These are phyloP conservation scores for Hanseniaspora occidentalis DNA, from an alignment of 805 yeast genomes.

Conservation along the genomic window DNA sequence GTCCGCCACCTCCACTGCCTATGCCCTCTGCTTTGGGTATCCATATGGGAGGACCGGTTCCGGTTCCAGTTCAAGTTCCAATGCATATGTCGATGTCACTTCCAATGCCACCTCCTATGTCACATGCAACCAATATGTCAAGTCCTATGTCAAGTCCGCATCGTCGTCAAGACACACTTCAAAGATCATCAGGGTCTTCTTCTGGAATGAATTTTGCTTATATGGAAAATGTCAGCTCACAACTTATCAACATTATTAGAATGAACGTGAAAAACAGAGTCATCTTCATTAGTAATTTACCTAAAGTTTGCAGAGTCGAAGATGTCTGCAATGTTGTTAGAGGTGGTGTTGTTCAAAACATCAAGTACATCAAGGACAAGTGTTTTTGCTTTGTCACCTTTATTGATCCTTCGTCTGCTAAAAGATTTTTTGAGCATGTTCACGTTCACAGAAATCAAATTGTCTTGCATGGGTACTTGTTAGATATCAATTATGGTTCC, in stretches of 20 bases:
- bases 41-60: no score
- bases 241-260: constrained; percentile 13
- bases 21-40: constrained; percentile 25
- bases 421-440: constrained; percentile 49
- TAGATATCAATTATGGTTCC: constrained; percentile 57
- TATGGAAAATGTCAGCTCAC: constrained; percentile 4
- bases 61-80: no score
- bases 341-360: constrained; percentile 60
- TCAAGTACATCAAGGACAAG: constrained; percentile 39
- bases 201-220: constrained; percentile 5
- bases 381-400: constrained; percentile 60
- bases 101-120: no score
- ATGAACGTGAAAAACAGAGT: constrained; percentile 39
- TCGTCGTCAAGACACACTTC: constrained; percentile 7
- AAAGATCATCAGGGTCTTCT: constrained; percentile 6
- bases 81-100: no score
- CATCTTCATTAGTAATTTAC: constrained; percentile 55
- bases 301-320: constrained; percentile 51
- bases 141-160: constrained; percentile 14
- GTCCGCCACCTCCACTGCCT: constrained; percentile 14
- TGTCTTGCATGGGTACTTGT: constrained; percentile 45
- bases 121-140: no score
- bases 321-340: constrained; percentile 66
- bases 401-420: constrained; percentile 50
- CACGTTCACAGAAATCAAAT: constrained; percentile 40